phyloP scores from a whole-genome alignment of 257 asterid species.

The Nicotiana benthamiana region DNA sequence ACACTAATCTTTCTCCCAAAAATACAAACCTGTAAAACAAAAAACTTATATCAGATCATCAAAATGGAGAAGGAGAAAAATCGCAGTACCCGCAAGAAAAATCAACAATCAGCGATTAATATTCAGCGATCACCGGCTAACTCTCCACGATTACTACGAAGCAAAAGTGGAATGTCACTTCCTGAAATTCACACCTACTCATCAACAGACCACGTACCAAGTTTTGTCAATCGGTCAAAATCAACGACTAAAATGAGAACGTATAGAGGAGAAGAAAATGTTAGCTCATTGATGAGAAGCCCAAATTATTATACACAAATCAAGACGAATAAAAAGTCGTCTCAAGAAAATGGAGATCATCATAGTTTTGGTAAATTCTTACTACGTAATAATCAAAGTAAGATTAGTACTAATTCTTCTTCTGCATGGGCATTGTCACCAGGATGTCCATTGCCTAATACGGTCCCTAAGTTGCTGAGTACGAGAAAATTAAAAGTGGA shows the following conservation, averaged over 20 bases:
- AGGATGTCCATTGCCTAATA: conserved; percentile 31
- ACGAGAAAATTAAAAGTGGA: conserved; percentile 24
- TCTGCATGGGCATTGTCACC: conserved; percentile 89
- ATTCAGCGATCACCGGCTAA: conserved; percentile 4
- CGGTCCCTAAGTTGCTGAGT: conserved; percentile 28
- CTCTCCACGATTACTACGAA: conserved; percentile 12
- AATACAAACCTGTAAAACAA: not conserved
- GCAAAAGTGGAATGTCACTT: conserved; percentile 14
- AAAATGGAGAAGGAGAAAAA: conserved; percentile 12
- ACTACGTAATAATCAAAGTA: conserved; percentile 25
- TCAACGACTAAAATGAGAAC: conserved; percentile 4
- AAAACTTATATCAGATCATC: not conserved
- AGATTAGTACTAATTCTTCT: conserved; percentile 32
- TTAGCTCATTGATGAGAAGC: not conserved
- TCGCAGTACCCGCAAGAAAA: not conserved
- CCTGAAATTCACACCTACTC: not conserved
- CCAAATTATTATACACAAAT: not conserved
- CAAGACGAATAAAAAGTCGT: not conserved
- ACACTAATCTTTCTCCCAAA: not conserved
- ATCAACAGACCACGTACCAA: not conserved
- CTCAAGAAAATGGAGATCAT: conserved; percentile 20
- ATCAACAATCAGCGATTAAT: not conserved
- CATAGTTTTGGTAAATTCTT: conserved; percentile 22
- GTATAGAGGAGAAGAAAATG: conserved; percentile 8
- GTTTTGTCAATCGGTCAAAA: not conserved